Percentiles rank a stretch among this genome's conserved stretches.
Evolutionary conservation across 371 early-diverging fungal species (phyloP).

Genomic region (Mortierella sp.): DNA sequence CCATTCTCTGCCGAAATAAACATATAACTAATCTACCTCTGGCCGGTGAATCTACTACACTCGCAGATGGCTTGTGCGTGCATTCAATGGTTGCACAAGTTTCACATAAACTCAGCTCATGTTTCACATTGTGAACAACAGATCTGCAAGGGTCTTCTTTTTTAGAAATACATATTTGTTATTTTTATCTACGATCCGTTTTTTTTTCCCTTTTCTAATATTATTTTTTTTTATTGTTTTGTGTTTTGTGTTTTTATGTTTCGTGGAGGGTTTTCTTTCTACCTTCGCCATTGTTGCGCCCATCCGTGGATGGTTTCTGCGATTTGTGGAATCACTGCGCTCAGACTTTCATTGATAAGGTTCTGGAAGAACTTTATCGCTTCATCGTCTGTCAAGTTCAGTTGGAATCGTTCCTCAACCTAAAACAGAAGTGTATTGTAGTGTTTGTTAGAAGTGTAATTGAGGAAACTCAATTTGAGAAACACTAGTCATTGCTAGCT

Average conservation of each 20-base stretch:
- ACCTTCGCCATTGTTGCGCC: conserved; percentile 91
- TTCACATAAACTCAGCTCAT: neutral
- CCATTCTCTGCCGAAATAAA: conserved; percentile 1
- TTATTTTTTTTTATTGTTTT: neutral
- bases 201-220: neutral
- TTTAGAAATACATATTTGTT: neutral
- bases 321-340: conserved; percentile 96
- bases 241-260: too few relatives aligned
- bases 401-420: conserved; percentile 95
- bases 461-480: neutral
- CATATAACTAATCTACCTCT: neutral
- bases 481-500: neutral
- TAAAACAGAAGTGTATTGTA: conserved; percentile 27
- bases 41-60: too few relatives aligned
- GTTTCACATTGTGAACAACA: neutral
- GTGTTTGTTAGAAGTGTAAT: neutral
- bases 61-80: neutral
- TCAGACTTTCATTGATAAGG: conserved; percentile 92
- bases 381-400: conserved; percentile 94
- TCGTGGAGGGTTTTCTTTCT: neutral
- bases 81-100: neutral
- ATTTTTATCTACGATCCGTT: too few relatives aligned
- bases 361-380: conserved; percentile 94
- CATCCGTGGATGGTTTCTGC: conserved; percentile 97
- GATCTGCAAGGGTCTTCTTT: conserved; percentile 5